Evolutionary conservation across 2,329 filamentous ascomycete genomes (phyloP), one percentile per base, ranked within the genome.

Genomic region (Pyrenophora teres): DNA sequence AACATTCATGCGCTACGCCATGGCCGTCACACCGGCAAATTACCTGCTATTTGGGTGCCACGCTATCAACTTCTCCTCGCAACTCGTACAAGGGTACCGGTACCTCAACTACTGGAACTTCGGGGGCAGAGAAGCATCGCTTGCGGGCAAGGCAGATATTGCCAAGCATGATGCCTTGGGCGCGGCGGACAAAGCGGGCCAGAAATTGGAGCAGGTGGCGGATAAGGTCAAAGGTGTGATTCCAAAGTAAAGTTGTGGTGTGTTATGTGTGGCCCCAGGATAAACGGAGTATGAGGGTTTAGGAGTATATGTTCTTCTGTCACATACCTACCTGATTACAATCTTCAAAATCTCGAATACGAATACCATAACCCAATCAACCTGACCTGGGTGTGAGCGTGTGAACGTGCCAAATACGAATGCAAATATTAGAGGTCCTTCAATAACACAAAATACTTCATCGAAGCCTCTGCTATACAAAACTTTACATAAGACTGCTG

Each of bases 401-500:
- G 27, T 21, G 30, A n/a, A 13, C n/a, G 3, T 5, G 25, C 16
- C 18, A 8, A 21, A 32, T 15, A 19, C 12, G 15, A 30, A 43
- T 43, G 8, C 19, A 31, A 19, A 31, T 13, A n/a, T 5, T 15
- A 15, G 15, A 15, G 15, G 15, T 15, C 15, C 15, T 15, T 15
- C 12, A 32, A 41, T 21, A 16, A 15, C 15, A 15, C 15, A 37
- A 16, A 6, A 37, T n/a, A 31, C 10, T 31, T 6, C 32, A 21
- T 21, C 27, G 25, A 39, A 2, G 5, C 23, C 16, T 9, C 38
- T 5, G 16, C 27, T 5, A 4, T 7, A 45, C 18, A 38, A 23
- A 13, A 46, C 19, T 23, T 40, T 66, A 97, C 94, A 97, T 97
- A 75, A 99, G 79, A 76, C 92, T 97, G 64, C 88, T 93, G 70